phyloP scores from a whole-genome alignment of 352 stramenopile genomes.

The Pythium brassicae region DNA sequence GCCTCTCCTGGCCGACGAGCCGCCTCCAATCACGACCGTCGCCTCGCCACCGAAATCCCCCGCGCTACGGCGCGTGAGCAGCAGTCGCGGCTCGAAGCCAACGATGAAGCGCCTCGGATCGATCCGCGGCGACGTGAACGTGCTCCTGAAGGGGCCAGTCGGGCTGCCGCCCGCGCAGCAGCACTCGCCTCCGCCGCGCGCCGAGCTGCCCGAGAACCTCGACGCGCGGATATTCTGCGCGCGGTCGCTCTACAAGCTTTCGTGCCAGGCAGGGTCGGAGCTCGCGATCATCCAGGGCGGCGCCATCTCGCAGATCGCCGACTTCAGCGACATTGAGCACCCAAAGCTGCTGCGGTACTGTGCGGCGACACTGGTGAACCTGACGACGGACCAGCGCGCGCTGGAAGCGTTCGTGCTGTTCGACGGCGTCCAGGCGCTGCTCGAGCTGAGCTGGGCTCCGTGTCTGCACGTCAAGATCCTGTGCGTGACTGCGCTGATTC shows the following conservation, averaged over 20 bases:
- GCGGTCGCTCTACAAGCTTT: constrained; percentile 77
- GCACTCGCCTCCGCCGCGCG: neutral
- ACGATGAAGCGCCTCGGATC: constrained; percentile 26
- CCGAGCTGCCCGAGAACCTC: constrained; percentile 31
- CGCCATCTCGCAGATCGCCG: constrained; percentile 62
- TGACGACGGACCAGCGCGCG: constrained; percentile 35
- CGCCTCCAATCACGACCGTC: neutral
- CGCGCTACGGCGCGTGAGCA: neutral
- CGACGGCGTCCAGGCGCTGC: constrained; percentile 51
- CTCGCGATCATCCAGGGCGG: constrained; percentile 55
- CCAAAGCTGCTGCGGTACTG: constrained; percentile 48
- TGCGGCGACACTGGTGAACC: constrained; percentile 56
- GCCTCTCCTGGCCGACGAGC: neutral
- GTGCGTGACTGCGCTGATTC: constrained; percentile 59
- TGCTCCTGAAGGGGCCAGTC: constrained; percentile 16
- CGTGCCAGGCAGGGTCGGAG: constrained; percentile 50
- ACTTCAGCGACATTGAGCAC: constrained; percentile 69
- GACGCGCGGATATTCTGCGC: constrained; percentile 60
- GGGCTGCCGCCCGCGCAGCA: constrained; percentile 13
- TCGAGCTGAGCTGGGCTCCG: constrained; percentile 68
- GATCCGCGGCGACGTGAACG: constrained; percentile 32
- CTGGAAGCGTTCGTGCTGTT: constrained; percentile 49
- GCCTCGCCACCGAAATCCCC: neutral
- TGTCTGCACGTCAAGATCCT: constrained; percentile 65
- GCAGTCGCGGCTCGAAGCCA: neutral